These are phyloP conservation scores for Wickerhamomyces chaumierensis DNA, from an alignment of 805 yeast species.

Conservation along the genomic window DNA sequence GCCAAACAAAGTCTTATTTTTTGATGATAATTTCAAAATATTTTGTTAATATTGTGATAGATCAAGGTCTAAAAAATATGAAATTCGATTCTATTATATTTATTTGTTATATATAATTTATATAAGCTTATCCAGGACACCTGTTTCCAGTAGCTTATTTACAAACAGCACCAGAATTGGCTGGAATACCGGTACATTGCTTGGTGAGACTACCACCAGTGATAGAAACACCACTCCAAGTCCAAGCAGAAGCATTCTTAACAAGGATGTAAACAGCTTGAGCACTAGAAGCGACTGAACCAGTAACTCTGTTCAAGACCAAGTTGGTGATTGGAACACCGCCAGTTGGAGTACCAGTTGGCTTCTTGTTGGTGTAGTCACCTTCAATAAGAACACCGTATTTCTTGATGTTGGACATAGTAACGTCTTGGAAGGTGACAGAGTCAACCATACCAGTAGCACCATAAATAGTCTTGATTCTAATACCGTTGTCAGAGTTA, in stretches of 20 bases:
- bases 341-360: slow-evolving; percentile 8
- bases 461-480: slow-evolving; percentile 10
- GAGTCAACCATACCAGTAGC: slow-evolving; percentile 10
- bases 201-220: slow-evolving; percentile 7
- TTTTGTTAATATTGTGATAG: too few relatives aligned
- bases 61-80: too few relatives aligned
- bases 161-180: slow-evolving; percentile 9
- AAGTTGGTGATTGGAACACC: slow-evolving; percentile 11
- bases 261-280: slow-evolving; percentile 7
- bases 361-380: slow-evolving; percentile 4
- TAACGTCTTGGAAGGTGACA: slow-evolving; percentile 5
- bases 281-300: slow-evolving; percentile 7
- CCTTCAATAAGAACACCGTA: slow-evolving; percentile 12
- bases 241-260: slow-evolving; percentile 9
- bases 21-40: too few relatives aligned
- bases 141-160: too few relatives aligned
- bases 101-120: too few relatives aligned
- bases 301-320: slow-evolving; percentile 5
- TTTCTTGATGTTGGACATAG: slow-evolving; percentile 2
- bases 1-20: too few relatives aligned
- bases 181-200: slow-evolving; percentile 10
- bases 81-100: too few relatives aligned
- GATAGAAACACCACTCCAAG: slow-evolving; percentile 3
- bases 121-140: too few relatives aligned
- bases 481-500: slow-evolving; percentile 8